Percentiles rank a stretch among this genome's conserved stretches.
phyloP scores from a whole-genome alignment of 352 stramenopile genomes.

The Elongisporangium undulatum region DNA sequence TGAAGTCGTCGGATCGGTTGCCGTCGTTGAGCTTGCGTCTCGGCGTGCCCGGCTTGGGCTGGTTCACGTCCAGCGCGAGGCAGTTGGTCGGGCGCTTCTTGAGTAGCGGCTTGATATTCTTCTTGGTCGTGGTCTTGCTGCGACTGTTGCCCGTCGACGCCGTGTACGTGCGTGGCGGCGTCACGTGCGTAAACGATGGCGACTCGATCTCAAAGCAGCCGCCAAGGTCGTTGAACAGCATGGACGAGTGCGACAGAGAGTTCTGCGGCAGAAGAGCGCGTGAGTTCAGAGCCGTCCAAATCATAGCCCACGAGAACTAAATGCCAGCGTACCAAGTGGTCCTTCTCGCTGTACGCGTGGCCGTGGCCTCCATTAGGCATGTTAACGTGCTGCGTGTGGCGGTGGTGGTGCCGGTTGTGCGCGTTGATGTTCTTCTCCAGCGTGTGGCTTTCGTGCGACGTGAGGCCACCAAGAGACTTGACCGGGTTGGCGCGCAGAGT shows the following conservation, averaged over 20 bases:
- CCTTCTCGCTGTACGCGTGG: slow-evolving; percentile 16
- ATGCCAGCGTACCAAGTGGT: slow-evolving; percentile 8
- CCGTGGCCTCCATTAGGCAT: slow-evolving; percentile 6
- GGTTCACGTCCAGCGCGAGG: slow-evolving; percentile 45
- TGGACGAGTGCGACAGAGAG: slow-evolving; percentile 22
- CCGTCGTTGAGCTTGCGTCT: slow-evolving; percentile 61
- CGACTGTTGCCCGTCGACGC: neutral
- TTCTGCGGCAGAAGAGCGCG: slow-evolving; percentile 8
- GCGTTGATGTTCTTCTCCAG: slow-evolving; percentile 33
- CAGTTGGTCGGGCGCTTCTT: slow-evolving; percentile 65
- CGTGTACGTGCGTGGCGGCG: slow-evolving; percentile 12
- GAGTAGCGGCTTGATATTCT: slow-evolving; percentile 37
- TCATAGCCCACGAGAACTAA: slow-evolving; percentile 1
- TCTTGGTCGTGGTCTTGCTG: slow-evolving; percentile 13
- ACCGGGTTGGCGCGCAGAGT: slow-evolving; percentile 4
- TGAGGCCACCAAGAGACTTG: neutral
- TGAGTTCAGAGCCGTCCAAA: neutral
- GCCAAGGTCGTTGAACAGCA: slow-evolving; percentile 51
- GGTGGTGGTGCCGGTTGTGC: slow-evolving; percentile 22
- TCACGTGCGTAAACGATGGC: slow-evolving; percentile 50
- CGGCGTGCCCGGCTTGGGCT: slow-evolving; percentile 61
- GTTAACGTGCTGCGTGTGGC: slow-evolving; percentile 22
- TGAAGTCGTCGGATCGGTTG: slow-evolving; percentile 55
- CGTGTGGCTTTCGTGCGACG: neutral
- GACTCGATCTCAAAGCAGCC: slow-evolving; percentile 71